Conservation (phyloP, 2,329 filamentous ascomycete species). For the Fusarium torulosum region DNA sequence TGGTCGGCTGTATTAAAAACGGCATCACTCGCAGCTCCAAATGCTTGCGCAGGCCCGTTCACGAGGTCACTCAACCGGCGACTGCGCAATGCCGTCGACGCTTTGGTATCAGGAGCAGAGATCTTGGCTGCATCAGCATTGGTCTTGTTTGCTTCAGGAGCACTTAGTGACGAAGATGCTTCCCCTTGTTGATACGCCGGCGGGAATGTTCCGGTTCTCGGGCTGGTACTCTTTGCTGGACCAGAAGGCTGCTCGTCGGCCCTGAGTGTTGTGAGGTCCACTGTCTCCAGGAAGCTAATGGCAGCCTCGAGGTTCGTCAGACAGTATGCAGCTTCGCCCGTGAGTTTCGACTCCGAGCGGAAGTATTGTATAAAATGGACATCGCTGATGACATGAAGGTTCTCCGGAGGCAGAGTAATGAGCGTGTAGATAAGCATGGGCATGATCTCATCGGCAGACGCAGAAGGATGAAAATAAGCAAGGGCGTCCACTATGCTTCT, state of each 20-base stretch:
- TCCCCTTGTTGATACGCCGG: conserved; percentile 66
- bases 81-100: conserved; percentile 69
- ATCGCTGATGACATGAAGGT: conserved; percentile 92
- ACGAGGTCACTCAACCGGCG: conserved; percentile 87
- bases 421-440: conserved; percentile 96
- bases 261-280: conserved; percentile 89
- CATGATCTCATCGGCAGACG: conserved; percentile 96
- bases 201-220: conserved; percentile 67
- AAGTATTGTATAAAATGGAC: conserved; percentile 95
- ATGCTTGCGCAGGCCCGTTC: conserved; percentile 82
- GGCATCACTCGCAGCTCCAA: conserved; percentile 86
- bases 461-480: conserved; percentile 76
- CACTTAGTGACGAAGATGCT: conserved; percentile 51
- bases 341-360: conserved; percentile 84
- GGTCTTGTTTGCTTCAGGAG: conserved; percentile 51
- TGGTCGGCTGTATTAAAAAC: conserved; percentile 92
- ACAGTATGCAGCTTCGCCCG: conserved; percentile 95
- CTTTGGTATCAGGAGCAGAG: conserved; percentile 58
- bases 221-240: conserved; percentile 68
- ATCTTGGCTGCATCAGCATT: conserved; percentile 54
- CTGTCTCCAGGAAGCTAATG: conserved; percentile 93
- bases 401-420: conserved; percentile 88
- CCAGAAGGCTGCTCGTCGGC: conserved; percentile 81
- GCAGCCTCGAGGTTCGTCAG: conserved; percentile 95
- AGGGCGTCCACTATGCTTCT: conserved; percentile 93